Base-by-base conservation (phyloP, 73 alveolate genomes). In the Paramecium caudatum region DNA sequence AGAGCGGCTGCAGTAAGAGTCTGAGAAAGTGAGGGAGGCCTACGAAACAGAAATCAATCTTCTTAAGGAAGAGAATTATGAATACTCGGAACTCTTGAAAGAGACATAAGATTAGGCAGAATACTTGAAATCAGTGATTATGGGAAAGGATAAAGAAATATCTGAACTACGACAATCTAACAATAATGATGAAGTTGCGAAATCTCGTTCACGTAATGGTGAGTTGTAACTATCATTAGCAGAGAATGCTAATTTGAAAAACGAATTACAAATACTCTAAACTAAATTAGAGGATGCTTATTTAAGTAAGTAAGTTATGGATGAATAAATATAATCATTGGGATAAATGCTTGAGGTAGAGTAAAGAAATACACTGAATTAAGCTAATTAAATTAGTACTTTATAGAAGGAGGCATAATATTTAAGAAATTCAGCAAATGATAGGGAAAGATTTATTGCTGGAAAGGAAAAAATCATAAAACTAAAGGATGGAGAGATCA, bases 71-170 rank as follows among this genome's bases (percentile, higher is more conserved):
- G 88, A 74, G 32, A 74, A 74, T 43, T 36, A 36, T 21, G 88
- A 74, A 41, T 74, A 74, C 16, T 45, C 62, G 19, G 69, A 41
- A 43, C 62, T 74, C 12, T 41, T 74, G 13, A 74, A 23, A 41
- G 88, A 74, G 32, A 41, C 68, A 9, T 25, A 74, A 43, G 88
- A 74, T 25, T 74, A 74, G 32, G 88, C 88, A 6, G 88, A 74
- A 41, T 74, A 16, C 21, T 27, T 74, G 0, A 74, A 74, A 74
- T 45, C 43, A 37, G 88, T 74, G 8, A n/a, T 74, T 16, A 27
- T 74, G 32, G 62, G 55, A 6, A 74, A 74, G 43, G 88, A 74
- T 30, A 74, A 74, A 21, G 88, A 74, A 25, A 37, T 74, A 8
- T 23, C 62, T 21, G 88, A 74, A 27, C 47, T 74, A 68, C 36